Evolutionary conservation across 2,329 filamentous ascomycete species (phyloP), one percentile per base, ranked within the genome.

Genomic region (Hirsutella minnesotensis): DNA sequence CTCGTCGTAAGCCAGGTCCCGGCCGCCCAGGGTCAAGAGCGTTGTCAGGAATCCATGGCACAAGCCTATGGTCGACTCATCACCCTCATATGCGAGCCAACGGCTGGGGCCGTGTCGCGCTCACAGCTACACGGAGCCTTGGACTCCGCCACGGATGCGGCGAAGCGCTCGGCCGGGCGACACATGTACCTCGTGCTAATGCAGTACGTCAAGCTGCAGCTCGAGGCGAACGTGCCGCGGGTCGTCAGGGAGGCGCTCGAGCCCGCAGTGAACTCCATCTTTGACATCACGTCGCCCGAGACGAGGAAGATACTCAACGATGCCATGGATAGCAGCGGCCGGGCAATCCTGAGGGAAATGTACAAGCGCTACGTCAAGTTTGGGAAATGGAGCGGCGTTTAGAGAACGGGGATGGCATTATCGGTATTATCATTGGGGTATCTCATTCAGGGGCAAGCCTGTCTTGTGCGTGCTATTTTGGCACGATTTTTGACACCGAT

Each of bases 371-470:
- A 77, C 55, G 66, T 67, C 55, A 75, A 69, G 59, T 80, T 79
- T 63, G 77, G 77, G 35, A 79, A 78, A 64, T 81, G 77, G 76
- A 76, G 62, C 41, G 75, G 75, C 29, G 67, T 78, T 20, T 77
- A 65, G 58, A 49, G 27, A n/a, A 27, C 29, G 10, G 16, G 24
- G 38, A 24, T 21, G 16, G 10, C 38, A 38, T 31, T 38, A 21
- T 13, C 20, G 16, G 10, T 36, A 38, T 31, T 38, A 21, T 13
- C 20, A 46, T 39, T 42, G 12, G 43, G 36, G 37, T 41, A 45
- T 44, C 41, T 44, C 29, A 12, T 27, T 27, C 24, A 27, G 12
- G 12, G 42, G 45, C 41, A 35, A 16, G n/a, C 15, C 33, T 4
- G 16, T 18, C 9, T 35, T 35, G 33, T 33, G n/a, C 31, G n/a